Evolutionary conservation across 148 eudicot species (phyloP), one percentile per base, ranked within the genome.

Genomic region (Mesembryanthemum crystallinum): DNA sequence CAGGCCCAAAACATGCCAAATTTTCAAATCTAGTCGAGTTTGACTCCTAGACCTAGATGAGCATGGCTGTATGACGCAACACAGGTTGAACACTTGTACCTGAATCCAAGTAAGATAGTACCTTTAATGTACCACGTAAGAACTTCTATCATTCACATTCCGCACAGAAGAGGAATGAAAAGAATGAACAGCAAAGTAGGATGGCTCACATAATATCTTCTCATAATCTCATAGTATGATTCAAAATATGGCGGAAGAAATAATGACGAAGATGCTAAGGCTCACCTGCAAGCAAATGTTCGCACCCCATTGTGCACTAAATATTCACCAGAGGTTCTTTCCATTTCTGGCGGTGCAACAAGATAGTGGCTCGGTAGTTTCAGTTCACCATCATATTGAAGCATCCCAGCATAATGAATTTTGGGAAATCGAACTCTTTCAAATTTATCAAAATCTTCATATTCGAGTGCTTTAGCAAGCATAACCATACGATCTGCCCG

Each of bases 401-500:
- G 96, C 98, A 94, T 92, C 60, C 97, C 98, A 61, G 97, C 97
- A 82, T 92, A 92, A 55, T 82, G 92, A 27, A 92, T 90, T 76
- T 89, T 92, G 11, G 97, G 97, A 72, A 83, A 64, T 30, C 97
- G 72, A 18, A 92, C 93, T 59, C 93, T 82, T 29, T 94, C 97
- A 76, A 94, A 94, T 76, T 90, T 88, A 45, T 94, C 96, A 67
- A 94, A 94, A 45, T 92, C 69, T 59, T 86, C 87, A 54, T 92
- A 90, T 58, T 94, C 97, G 54, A 94, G 95, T 60, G 98, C 92
- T 80, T 90, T 92, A 8, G 98, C 98, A 43, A 90, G 77, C 98
- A 94, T 94, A 78, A 83, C 87, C 98, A 94, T 94, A 62, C 98
- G 97, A 78, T 94, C 98, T 42, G 98, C 98, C 33, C 98, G 72